Percentiles rank a stretch among this genome's conserved stretches.
Conservation (phyloP, 805 yeast genomes). For the Barnettozyma populi region DNA sequence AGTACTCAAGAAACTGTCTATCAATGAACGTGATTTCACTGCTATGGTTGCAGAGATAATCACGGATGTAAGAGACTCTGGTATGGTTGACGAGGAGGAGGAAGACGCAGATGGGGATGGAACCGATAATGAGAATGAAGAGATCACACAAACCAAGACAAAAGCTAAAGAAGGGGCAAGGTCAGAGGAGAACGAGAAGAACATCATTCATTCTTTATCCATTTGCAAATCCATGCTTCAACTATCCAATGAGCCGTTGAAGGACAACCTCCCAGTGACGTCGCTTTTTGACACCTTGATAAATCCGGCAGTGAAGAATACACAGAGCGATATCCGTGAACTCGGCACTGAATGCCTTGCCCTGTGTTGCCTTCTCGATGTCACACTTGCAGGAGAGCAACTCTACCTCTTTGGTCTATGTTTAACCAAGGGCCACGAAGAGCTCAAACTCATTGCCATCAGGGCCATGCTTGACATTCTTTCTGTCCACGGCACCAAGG, state of each 20-base stretch:
- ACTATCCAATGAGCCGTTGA: constrained; percentile 57
- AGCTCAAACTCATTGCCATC: constrained; percentile 55
- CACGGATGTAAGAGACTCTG: constrained; percentile 73
- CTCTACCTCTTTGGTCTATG: constrained; percentile 63
- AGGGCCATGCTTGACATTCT: constrained; percentile 73
- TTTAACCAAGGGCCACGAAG: constrained; percentile 60
- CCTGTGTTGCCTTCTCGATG: constrained; percentile 68
- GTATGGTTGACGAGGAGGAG: constrained; percentile 20
- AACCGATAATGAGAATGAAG: constrained; percentile 18
- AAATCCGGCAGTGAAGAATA: constrained; percentile 67
- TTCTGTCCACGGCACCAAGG: constrained; percentile 67
- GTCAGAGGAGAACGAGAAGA: constrained; percentile 30
- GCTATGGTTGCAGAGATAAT: constrained; percentile 81
- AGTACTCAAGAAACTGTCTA: constrained; percentile 65
- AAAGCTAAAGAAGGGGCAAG: not conserved
- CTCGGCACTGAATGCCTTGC: constrained; percentile 76
- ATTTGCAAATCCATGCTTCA: constrained; percentile 68
- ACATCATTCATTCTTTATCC: constrained; percentile 56
- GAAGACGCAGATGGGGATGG: constrained; percentile 11
- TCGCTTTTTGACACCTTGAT: constrained; percentile 74
- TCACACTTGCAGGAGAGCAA: constrained; percentile 57
- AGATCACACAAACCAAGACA: not conserved
- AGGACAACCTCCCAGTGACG: constrained; percentile 57
- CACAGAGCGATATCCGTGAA: constrained; percentile 47
- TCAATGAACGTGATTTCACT: constrained; percentile 78